Evolutionary conservation across 2,329 filamentous ascomycete genomes (phyloP), one percentile per base, ranked within the genome.

Genomic region (Fusarium torulosum): DNA sequence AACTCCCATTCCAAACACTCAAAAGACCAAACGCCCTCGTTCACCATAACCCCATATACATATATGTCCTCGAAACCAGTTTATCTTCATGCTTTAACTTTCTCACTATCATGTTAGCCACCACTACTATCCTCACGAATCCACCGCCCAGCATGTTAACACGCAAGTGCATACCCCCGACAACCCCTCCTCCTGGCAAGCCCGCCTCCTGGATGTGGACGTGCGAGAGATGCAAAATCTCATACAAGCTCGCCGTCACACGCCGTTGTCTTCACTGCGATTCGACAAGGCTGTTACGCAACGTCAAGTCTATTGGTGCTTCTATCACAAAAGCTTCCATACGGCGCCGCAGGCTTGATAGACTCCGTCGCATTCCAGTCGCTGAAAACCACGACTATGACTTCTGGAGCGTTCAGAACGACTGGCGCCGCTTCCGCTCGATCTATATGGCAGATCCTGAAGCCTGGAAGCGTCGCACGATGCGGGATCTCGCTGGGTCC

Each of bases 201-300:
- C 38, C 46, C n/a, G 6, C 23, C 6, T 66, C 72, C 43, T 80
- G 76, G 77, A 45, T 50, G 29, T 81, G 79, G 79, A 45, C 53
- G 25, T 81, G 79, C 64, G 71, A 76, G 63, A 2, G 25, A 13
- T 81, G 79, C 71, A 17, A 40, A 14, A 47, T 15, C 3, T 27
- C 31, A 2, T 79, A 76, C 68, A 66, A 15, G 14, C 13, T 69
- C n/a, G 38, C 65, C n/a, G 47, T 69, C 13, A 63, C 61, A 4
- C 52, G 61, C 8, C 66, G 66, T 10, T 68, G 66, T n/a, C 42
- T 69, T 11, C 8, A 8, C 4, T 68, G 66, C 19, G 37, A 7
- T 9, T 33, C 11, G 10, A 54, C 57, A 29, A 17, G 23, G 19
- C 8, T 9, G 9, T 14, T 11, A 4, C 19, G 20, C 3, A 17